Conservation (phyloP, 225 moss, liverwort and hornwort species). For the Asterella californica region DNA sequence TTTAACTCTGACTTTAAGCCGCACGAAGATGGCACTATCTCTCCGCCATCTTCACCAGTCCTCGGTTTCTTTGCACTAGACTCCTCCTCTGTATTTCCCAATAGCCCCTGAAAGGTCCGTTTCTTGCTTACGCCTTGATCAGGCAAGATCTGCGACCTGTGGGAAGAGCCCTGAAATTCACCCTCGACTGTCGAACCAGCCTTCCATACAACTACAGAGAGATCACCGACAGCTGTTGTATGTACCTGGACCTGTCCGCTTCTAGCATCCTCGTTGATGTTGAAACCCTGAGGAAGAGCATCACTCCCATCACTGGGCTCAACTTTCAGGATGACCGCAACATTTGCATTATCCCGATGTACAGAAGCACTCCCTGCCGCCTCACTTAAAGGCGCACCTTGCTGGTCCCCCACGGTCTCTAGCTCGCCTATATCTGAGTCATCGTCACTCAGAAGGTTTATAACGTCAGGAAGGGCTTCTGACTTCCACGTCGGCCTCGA, state of each 20-base stretch:
- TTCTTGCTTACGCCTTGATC: slow-evolving; percentile 9
- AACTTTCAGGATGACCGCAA: neutral
- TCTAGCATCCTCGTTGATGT: neutral
- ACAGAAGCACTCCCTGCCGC: neutral
- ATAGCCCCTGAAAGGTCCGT: slow-evolving; percentile 13
- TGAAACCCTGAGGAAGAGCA: neutral
- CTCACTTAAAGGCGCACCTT: neutral
- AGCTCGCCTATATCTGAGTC: slow-evolving; percentile 3
- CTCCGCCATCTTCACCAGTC: neutral
- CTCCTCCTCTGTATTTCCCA: neutral
- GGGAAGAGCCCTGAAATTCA: slow-evolving; percentile 1
- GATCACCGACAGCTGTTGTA: neutral
- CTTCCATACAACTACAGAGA: neutral
- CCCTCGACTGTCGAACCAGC: neutral
- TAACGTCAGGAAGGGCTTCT: slow-evolving; percentile 13
- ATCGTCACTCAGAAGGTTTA: slow-evolving; percentile 26
- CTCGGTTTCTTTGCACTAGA: slow-evolving; percentile 16
- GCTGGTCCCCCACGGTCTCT: neutral
- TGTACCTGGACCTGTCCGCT: neutral
- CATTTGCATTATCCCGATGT: neutral
- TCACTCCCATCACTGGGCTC: neutral
- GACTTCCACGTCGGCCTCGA: neutral
- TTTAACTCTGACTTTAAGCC: neutral
- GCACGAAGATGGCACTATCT: neutral
- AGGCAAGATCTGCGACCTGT: neutral